Percentiles rank a stretch among this genome's conserved stretches.
Evolutionary conservation across 345 rosid genomes (phyloP).

Genomic region (Eutrema yunnanense): DNA sequence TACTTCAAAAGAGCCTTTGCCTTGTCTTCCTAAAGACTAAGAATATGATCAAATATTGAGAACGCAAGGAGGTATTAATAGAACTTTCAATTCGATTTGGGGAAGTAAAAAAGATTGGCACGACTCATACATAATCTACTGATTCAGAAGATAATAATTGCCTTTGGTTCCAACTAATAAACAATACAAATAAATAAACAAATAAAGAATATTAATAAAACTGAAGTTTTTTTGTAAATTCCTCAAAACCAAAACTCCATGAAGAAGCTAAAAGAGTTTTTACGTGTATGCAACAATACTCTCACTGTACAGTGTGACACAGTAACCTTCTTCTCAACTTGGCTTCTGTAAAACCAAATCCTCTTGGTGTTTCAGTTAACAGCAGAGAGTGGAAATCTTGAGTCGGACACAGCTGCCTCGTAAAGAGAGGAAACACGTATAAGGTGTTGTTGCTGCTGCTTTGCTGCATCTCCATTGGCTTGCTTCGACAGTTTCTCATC

Average conservation of each 20-base stretch:
- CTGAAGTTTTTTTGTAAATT: not conserved
- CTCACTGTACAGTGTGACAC: slow-evolving; percentile 38
- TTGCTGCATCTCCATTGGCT: slow-evolving; percentile 63
- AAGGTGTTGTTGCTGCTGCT: slow-evolving; percentile 51
- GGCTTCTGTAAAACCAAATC: not conserved
- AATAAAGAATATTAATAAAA: slow-evolving; percentile 24
- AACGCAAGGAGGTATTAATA: too few species aligned
- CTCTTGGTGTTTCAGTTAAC: slow-evolving; percentile 47
- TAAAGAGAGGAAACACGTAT: slow-evolving; percentile 32
- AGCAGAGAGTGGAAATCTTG: slow-evolving; percentile 85
- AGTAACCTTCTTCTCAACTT: not conserved
- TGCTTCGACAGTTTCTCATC: slow-evolving; percentile 57
- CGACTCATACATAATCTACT: not conserved
- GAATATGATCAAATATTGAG: too few species aligned
- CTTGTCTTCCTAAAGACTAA: too few species aligned
- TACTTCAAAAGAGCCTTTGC: too few species aligned
- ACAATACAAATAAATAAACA: slow-evolving; percentile 18
- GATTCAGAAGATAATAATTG: not conserved
- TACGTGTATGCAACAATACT: slow-evolving; percentile 11
- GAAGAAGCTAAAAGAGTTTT: not conserved
- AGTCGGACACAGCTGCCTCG: slow-evolving; percentile 71
- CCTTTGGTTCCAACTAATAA: slow-evolving; percentile 5
- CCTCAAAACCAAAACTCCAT: slow-evolving; percentile 6
- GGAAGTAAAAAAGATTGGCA: not conserved
- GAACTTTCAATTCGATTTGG: too few species aligned